Evolutionary conservation across 805 yeast species (phyloP), one percentile per base, ranked within the genome.

Genomic region (Cyberlindnera mycetangii): DNA sequence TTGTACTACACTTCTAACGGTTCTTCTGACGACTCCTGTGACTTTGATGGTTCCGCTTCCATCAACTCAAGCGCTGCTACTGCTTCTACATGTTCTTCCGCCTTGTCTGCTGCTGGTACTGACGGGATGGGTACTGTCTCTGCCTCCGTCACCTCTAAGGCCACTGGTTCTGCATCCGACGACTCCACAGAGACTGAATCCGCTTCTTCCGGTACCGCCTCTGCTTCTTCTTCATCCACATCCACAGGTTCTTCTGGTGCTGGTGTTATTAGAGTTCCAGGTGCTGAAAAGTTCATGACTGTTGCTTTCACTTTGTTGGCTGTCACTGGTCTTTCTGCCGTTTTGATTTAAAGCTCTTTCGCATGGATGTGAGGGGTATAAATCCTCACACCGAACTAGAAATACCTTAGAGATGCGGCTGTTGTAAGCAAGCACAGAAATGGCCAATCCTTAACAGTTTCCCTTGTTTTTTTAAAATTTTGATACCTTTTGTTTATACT

Each of bases 21-120:
- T 50, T 45, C 58, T 20, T 61, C 61, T 39, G 49, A 58, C 1
- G 64, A 72, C 43, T 85, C 85, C 40, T 84, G 90, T 74, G 75
- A 72, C 61, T 85, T 85, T 66, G 67, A 70, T 50, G 92, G 92
- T 48, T 77, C 87, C 40, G 89, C 87, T 40, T 58, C 81, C 37
- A 53, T 81, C 56, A 60, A 62, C 41, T 54, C 59, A 20, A 67
- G 68, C 45, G 77, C 76, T 31, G 53, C 77, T 36, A 72, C 81
- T 31, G 76, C 74, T 35, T 68, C 78, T 33, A 61, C 75, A 15
- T 83, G 89, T 69, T 55, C 79, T 16, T 70, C 85, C 39, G 69
- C 73, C 54, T 62, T 87, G 53, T 64, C 67, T 18, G 75, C 81
- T 54, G 89, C 90, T 54, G 95, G 95, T 62, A 50, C 75, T 48